Conservation (phyloP, 1,284 basidiomycete species). For the Malassezia brasiliensis region DNA sequence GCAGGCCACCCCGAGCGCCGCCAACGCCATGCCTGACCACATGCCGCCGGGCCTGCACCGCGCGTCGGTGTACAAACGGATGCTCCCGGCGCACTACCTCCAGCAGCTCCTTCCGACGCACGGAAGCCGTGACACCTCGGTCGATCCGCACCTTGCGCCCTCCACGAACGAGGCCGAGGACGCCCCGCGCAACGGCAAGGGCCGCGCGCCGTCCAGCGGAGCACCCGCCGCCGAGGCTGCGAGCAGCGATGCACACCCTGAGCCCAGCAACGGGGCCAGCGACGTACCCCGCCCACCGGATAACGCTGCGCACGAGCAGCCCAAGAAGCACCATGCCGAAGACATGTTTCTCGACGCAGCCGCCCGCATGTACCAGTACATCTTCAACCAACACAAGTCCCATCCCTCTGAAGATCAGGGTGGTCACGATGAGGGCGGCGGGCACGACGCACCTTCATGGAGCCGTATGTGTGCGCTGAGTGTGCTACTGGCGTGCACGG, state of each 20-base stretch:
- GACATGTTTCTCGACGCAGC: slow-evolving; percentile 6
- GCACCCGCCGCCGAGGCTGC: too few relatives aligned
- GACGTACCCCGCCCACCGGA: too few relatives aligned
- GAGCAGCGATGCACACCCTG: too few relatives aligned
- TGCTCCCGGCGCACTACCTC: slow-evolving; percentile 48
- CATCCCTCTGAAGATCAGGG: slow-evolving; percentile 14
- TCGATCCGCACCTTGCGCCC: too few relatives aligned
- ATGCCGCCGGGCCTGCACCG: slow-evolving; percentile 53
- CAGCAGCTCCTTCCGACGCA: slow-evolving; percentile 38
- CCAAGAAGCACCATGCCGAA: background rate
- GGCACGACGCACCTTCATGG: slow-evolving; percentile 81
- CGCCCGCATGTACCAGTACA: slow-evolving; percentile 11
- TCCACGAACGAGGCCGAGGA: too few relatives aligned
- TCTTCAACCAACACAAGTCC: slow-evolving; percentile 14
- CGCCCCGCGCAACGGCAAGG: too few relatives aligned
- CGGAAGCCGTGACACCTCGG: background rate
- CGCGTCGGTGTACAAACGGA: slow-evolving; percentile 63
- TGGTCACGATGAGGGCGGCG: slow-evolving; percentile 56
- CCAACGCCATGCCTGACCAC: slow-evolving; percentile 44
- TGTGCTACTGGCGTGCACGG: slow-evolving; percentile 59
- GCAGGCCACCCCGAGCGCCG: slow-evolving; percentile 36
- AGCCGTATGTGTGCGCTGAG: slow-evolving; percentile 31
- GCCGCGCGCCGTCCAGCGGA: too few relatives aligned
- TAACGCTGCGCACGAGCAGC: background rate
- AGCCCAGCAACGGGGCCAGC: too few relatives aligned